phyloP scores from a whole-genome alignment of 345 rosid species.

The Aurinia saxatilis region DNA sequence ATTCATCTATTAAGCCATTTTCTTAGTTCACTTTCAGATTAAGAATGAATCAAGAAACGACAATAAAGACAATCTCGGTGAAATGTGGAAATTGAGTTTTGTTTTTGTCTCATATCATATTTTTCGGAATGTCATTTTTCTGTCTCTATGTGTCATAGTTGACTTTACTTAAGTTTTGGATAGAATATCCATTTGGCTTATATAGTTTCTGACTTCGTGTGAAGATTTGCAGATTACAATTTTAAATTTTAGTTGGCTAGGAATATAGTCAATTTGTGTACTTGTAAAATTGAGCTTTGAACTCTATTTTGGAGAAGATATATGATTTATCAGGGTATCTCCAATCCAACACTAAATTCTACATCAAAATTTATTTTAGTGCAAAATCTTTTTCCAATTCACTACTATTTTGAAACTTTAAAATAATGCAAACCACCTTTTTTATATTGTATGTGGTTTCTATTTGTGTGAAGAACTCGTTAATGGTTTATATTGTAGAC shows the following conservation, averaged over 20 bases:
- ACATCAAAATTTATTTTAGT: no score
- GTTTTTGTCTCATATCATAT: conserved; percentile 10
- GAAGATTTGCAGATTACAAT: background rate
- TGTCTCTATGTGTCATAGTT: background rate
- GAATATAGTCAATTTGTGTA: background rate
- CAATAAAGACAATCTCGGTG: background rate
- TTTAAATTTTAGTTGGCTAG: background rate
- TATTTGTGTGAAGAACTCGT: no score
- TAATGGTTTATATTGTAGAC: no score
- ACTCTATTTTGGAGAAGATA: no score
- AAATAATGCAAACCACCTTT: no score
- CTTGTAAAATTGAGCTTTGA: no score
- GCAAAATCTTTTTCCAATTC: no score
- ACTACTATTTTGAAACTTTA: no score
- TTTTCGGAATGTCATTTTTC: conserved; percentile 1
- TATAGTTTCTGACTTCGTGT: background rate
- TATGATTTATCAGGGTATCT: no score
- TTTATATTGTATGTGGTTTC: no score
- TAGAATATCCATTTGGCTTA: background rate
- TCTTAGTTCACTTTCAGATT: background rate
- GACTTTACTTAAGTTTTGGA: background rate
- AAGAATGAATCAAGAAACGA: background rate
- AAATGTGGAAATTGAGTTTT: background rate
- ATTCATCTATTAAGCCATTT: background rate
- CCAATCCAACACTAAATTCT: no score